Evolutionary conservation across 2,329 filamentous ascomycete species (phyloP).

Genomic region (Neofusicoccum cordaticola): DNA sequence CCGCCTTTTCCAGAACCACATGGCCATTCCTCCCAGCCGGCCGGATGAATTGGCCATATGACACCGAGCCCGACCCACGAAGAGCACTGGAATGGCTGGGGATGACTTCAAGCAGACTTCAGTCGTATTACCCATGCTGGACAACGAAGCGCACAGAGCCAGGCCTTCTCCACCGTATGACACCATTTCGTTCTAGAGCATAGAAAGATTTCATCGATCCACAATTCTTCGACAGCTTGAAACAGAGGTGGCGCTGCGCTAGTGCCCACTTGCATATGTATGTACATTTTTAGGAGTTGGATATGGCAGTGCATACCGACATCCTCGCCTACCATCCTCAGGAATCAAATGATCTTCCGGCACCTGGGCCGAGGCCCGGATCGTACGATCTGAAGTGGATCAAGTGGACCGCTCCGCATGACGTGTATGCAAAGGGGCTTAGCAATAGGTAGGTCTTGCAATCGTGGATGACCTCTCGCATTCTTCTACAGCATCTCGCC

Average conservation of each 20-base stretch:
- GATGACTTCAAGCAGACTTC: neutral
- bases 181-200: neutral
- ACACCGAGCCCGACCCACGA: neutral
- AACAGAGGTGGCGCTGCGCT: neutral
- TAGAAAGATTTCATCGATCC: neutral
- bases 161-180: constrained; percentile 7
- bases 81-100: neutral
- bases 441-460: neutral
- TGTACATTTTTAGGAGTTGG: neutral
- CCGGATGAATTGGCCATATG: neutral
- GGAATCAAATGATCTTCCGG: constrained; percentile 4
- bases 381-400: constrained; percentile 6
- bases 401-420: neutral
- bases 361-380: neutral
- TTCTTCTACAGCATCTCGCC: neutral
- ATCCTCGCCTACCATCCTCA: neutral
- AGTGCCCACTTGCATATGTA: neutral
- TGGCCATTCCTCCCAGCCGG: neutral
- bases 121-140: neutral
- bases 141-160: neutral
- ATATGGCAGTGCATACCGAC: neutral
- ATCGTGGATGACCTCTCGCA: neutral
- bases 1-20: neutral
- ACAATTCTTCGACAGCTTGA: neutral
- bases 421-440: neutral